Conservation (phyloP, 768 basidiomycete genomes). For the Boletus vermiculosoides region DNA sequence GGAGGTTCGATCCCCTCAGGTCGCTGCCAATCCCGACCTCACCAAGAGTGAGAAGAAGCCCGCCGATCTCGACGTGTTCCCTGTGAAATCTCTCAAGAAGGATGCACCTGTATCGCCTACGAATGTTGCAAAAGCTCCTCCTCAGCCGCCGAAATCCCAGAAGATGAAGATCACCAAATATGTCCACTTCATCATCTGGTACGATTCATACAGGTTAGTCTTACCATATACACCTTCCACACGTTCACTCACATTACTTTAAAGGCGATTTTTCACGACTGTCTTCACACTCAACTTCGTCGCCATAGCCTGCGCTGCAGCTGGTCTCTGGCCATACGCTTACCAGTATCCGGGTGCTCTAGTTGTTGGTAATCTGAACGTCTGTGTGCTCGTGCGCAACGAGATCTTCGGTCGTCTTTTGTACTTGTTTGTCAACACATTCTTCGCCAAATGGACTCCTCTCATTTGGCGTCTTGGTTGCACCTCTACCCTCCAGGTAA, state of each 20-base stretch:
- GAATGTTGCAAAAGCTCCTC: conserved; percentile 36
- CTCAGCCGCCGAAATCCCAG: conserved; percentile 37
- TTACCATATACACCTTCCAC: background rate
- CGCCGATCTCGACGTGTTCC: conserved; percentile 27
- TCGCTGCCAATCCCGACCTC: conserved; percentile 29
- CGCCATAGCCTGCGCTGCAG: conserved; percentile 58
- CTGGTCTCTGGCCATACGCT: conserved; percentile 68
- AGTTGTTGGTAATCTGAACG: conserved; percentile 70
- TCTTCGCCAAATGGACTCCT: conserved; percentile 83
- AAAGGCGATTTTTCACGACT: conserved; percentile 72
- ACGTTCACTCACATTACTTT: conserved; percentile 7
- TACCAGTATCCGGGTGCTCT: conserved; percentile 64
- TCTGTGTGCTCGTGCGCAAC: conserved; percentile 75
- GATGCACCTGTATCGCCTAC: conserved; percentile 38
- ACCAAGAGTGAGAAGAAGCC: conserved; percentile 42
- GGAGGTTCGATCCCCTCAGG: conserved; percentile 40
- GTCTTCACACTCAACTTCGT: conserved; percentile 58
- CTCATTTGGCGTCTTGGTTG: conserved; percentile 69
- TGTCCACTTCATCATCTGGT: conserved; percentile 68
- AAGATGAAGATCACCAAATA: conserved; percentile 61
- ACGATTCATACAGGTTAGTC: conserved; percentile 70
- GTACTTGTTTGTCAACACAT: conserved; percentile 67
- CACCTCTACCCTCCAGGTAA: conserved; percentile 68
- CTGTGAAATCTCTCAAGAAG: conserved; percentile 41
- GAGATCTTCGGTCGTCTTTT: conserved; percentile 79